phyloP scores from a whole-genome alignment of 306 rosid species.

The Lathyrus sativus region DNA sequence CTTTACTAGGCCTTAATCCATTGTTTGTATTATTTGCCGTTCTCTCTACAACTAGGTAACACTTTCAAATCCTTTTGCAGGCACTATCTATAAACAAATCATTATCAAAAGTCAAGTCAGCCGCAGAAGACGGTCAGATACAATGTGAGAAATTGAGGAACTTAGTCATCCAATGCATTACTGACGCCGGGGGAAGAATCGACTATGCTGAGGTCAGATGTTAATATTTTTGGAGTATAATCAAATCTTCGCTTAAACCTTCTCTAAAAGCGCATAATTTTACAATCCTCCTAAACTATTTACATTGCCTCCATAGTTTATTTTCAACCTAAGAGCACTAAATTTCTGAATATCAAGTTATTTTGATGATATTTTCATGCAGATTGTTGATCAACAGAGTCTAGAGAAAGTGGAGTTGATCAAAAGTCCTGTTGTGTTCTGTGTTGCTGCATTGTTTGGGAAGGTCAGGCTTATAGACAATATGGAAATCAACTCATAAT shows the following conservation, averaged over 20 bases:
- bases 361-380: slow-evolving; percentile 28
- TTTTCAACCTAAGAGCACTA: neutral
- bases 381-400: slow-evolving; percentile 80
- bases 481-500: slow-evolving; percentile 60
- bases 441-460: slow-evolving; percentile 90
- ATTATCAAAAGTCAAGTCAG: slow-evolving; percentile 60
- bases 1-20: neutral
- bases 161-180: too few relatives aligned
- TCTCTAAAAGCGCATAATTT: too few relatives aligned
- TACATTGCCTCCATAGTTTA: neutral
- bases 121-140: too few relatives aligned
- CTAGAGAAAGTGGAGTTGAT: slow-evolving; percentile 64
- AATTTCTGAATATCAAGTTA: slow-evolving; percentile 10
- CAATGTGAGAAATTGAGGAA: too few relatives aligned
- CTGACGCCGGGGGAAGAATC: too few relatives aligned
- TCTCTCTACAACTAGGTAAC: slow-evolving; percentile 18
- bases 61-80: slow-evolving; percentile 47
- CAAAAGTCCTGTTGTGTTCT: slow-evolving; percentile 70
- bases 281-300: too few relatives aligned
- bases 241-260: too few relatives aligned
- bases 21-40: slow-evolving; percentile 14
- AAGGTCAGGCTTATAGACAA: slow-evolving; percentile 80
- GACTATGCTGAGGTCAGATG: too few relatives aligned
- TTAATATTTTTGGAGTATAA: too few relatives aligned
- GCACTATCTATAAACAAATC: slow-evolving; percentile 79